Evolutionary conservation across 192 early-diverging fungal genomes (phyloP).

Genomic region (Coemansia sp.): DNA sequence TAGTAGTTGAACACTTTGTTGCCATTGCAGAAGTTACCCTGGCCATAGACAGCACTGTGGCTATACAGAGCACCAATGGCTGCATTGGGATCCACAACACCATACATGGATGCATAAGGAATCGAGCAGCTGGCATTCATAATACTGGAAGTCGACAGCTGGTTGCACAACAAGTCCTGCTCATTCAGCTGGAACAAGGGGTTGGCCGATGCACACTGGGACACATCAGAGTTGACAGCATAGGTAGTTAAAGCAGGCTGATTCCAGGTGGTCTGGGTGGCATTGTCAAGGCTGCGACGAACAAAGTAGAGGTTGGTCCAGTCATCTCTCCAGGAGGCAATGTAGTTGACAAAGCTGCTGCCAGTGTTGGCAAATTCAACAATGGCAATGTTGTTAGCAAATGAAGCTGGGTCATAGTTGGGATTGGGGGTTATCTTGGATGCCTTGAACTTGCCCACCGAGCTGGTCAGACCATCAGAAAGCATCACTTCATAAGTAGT

Average conservation of each 20-base stretch:
- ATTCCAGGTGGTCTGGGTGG: constrained; percentile 9
- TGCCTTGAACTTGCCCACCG: constrained; percentile 23
- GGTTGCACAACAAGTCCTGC: constrained; percentile 35
- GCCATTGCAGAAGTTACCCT: constrained; percentile 5
- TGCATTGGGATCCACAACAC: constrained; percentile 11
- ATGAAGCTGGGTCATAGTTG: constrained; percentile 32
- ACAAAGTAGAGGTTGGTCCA: constrained; percentile 35
- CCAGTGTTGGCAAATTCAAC: constrained; percentile 24
- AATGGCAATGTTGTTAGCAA: constrained; percentile 45
- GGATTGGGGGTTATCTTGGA: constrained; percentile 23
- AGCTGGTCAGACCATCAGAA: constrained; percentile 10
- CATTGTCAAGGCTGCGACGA: constrained; percentile 17
- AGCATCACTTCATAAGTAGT: constrained; percentile 32
- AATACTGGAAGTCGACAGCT: constrained; percentile 9
- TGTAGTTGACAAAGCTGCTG: constrained; percentile 33
- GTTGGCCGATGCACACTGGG: constrained; percentile 14
- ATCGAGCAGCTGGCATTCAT: constrained; percentile 21
- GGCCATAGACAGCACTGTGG: constrained; percentile 25
- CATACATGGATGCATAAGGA: constrained; percentile 33
- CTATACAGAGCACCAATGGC: constrained; percentile 42
- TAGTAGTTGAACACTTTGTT: constrained; percentile 31
- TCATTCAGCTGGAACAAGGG: constrained; percentile 18
- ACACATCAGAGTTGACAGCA: background rate
- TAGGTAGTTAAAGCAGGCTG: constrained; percentile 10
- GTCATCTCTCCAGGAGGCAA: constrained; percentile 39